A percentile compares a stretch with the other conserved stretches of the same genome.
Conservation (phyloP, 202 grass and related monocot species). For the Musa balbisiana region DNA sequence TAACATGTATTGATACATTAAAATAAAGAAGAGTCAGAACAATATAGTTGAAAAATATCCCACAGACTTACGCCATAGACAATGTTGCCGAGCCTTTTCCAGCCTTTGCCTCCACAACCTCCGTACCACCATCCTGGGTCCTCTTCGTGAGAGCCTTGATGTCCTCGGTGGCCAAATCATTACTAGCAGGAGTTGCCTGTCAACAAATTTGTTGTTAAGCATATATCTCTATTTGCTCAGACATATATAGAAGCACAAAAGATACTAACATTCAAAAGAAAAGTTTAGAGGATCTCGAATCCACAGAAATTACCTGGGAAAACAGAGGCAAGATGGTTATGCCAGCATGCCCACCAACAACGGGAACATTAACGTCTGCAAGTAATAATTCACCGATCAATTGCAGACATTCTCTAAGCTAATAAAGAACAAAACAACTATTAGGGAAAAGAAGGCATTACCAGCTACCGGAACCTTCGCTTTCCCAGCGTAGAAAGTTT, state of each 20-base stretch:
- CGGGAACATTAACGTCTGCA: slow-evolving; percentile 22
- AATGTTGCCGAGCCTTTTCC: slow-evolving; percentile 93
- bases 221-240: neutral
- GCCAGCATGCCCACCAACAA: slow-evolving; percentile 27
- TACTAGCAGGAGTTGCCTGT: slow-evolving; percentile 67
- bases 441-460: slow-evolving; percentile 13
- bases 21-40: neutral
- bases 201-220: neutral
- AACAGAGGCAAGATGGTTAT: slow-evolving; percentile 27
- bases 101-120: slow-evolving; percentile 96
- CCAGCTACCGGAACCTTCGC: slow-evolving; percentile 60
- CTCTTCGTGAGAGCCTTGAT: slow-evolving; percentile 89
- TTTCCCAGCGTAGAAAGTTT: slow-evolving; percentile 85
- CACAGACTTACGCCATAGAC: slow-evolving; percentile 91
- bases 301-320: slow-evolving; percentile 12
- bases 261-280: neutral
- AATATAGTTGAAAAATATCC: neutral
- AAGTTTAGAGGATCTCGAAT: neutral
- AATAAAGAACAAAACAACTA: neutral
- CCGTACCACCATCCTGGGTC: slow-evolving; percentile 93
- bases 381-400: neutral
- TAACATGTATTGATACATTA: too few species aligned
- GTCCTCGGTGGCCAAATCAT: slow-evolving; percentile 57
- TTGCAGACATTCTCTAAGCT: neutral
- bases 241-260: neutral